Percentiles rank a stretch among this genome's conserved stretches.
Conservation (phyloP, 768 basidiomycete genomes). For the Mycena amicta region DNA sequence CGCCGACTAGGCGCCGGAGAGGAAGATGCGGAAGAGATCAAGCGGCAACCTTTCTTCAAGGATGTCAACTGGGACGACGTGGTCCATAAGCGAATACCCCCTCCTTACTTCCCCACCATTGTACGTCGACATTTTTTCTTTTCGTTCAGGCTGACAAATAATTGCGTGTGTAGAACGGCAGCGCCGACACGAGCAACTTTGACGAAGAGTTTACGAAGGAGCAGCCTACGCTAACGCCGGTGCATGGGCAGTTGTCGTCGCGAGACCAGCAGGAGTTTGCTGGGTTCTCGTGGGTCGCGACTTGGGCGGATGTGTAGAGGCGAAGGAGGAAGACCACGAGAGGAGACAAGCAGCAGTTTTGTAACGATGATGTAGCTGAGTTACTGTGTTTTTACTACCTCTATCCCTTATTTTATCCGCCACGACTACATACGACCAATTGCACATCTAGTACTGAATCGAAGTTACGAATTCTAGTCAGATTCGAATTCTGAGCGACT, state of each 20-base stretch:
- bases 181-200: constrained; percentile 90
- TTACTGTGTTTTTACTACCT: not conserved
- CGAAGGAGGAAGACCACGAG: not conserved
- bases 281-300: constrained; percentile 92
- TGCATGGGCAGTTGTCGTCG: constrained; percentile 88
- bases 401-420: not conserved
- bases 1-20: constrained; percentile 91
- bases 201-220: constrained; percentile 97
- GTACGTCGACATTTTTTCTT: constrained; percentile 47
- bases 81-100: constrained; percentile 94
- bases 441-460: too few relatives aligned
- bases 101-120: constrained; percentile 96
- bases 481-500: too few relatives aligned
- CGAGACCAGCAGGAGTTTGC: constrained; percentile 95
- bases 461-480: too few relatives aligned
- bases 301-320: constrained; percentile 55
- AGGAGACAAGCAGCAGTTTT: not conserved
- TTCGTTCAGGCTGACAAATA: too few relatives aligned
- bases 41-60: constrained; percentile 97
- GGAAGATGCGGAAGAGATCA: constrained; percentile 95
- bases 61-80: constrained; percentile 97
- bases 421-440: not conserved
- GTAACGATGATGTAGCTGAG: constrained; percentile 1
- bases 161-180: constrained; percentile 70
- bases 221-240: constrained; percentile 95